phyloP scores from a whole-genome alignment of 352 stramenopile genomes.

The Globisporangium carolinianum region DNA sequence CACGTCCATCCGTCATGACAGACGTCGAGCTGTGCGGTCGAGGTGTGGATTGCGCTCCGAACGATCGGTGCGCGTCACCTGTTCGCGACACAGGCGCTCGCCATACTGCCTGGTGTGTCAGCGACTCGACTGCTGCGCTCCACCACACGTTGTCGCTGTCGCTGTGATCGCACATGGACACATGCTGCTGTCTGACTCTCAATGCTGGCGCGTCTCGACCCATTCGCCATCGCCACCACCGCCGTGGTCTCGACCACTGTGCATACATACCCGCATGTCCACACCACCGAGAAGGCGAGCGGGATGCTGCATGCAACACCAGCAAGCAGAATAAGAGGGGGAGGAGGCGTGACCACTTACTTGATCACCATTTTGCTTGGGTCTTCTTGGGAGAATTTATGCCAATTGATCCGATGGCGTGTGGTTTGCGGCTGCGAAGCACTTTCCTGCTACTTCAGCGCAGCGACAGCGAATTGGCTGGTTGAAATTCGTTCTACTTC shows the following conservation, averaged over 20 bases:
- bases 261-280: background rate
- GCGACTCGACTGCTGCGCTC: background rate
- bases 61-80: too few relatives aligned
- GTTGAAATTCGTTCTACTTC: slow-evolving; percentile 68
- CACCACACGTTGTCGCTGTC: background rate
- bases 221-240: background rate
- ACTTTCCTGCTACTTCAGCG: slow-evolving; percentile 41
- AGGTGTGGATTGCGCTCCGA: too few relatives aligned
- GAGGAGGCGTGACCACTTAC: slow-evolving; percentile 37
- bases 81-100: too few relatives aligned
- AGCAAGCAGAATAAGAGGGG: background rate
- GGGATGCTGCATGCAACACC: background rate
- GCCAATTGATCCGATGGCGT: slow-evolving; percentile 57
- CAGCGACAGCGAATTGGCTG: slow-evolving; percentile 58
- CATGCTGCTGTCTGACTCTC: background rate
- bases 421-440: slow-evolving; percentile 16
- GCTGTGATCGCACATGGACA: too few relatives aligned
- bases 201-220: too few relatives aligned
- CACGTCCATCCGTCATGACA: too few relatives aligned
- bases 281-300: background rate
- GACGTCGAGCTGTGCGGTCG: too few relatives aligned
- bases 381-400: slow-evolving; percentile 88
- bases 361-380: slow-evolving; percentile 89
- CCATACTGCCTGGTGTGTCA: too few relatives aligned
- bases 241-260: background rate